A percentile compares a stretch with the other conserved stretches of the same genome.
phyloP scores from a whole-genome alignment of 805 yeast genomes.

The Candida vartiovaarae region DNA sequence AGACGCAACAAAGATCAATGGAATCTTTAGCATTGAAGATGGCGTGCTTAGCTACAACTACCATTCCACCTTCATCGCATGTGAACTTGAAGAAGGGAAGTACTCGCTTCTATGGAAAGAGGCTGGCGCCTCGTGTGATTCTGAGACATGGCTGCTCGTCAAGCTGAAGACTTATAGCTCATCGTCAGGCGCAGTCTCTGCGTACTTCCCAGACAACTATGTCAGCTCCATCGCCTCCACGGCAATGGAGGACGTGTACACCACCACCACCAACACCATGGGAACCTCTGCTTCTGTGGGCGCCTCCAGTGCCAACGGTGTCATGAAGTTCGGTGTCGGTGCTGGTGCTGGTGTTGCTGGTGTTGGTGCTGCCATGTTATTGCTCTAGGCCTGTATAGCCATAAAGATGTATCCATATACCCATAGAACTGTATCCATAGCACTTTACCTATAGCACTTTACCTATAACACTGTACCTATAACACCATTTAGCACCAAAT shows the following conservation, averaged over 20 bases:
- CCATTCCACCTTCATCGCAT: slow-evolving; percentile 18
- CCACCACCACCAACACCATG: slow-evolving; percentile 10
- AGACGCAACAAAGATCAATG: slow-evolving; percentile 6
- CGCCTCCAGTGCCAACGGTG: slow-evolving; percentile 3
- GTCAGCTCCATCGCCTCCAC: slow-evolving; percentile 16
- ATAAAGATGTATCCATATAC: not conserved
- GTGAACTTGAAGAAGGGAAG: slow-evolving; percentile 7
- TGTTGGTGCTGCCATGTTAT: slow-evolving; percentile 5
- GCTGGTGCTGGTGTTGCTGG: slow-evolving; percentile 1
- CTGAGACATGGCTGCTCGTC: slow-evolving; percentile 18
- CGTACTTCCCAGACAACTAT: slow-evolving; percentile 13
- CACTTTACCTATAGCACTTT: too few relatives aligned
- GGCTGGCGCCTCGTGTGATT: slow-evolving; percentile 14
- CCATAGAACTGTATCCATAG: too few relatives aligned
- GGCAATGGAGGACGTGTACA: slow-evolving; percentile 15
- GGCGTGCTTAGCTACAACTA: slow-evolving; percentile 12
- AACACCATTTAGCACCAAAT: too few relatives aligned
- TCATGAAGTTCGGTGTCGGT: not conserved
- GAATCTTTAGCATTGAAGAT: slow-evolving; percentile 11
- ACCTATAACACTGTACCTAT: too few relatives aligned
- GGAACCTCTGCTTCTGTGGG: slow-evolving; percentile 2
- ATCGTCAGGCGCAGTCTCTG: slow-evolving; percentile 5
- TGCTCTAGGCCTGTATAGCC: not conserved
- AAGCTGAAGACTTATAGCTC: slow-evolving; percentile 9
- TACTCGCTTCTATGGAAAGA: slow-evolving; percentile 19